These are phyloP conservation scores for Angophora floribunda DNA, from an alignment of 345 rosid species.

Conservation along the genomic window DNA sequence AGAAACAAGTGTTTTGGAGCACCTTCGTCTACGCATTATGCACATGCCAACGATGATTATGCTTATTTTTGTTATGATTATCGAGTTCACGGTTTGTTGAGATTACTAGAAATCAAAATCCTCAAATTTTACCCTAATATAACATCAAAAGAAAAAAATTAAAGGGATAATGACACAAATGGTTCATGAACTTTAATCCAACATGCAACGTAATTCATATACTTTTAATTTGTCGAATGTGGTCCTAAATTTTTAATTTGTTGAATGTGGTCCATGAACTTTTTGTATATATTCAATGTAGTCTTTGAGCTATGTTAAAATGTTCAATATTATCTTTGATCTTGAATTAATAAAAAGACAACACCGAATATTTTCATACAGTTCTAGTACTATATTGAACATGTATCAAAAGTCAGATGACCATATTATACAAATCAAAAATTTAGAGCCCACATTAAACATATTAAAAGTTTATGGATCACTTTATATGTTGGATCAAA, in stretches of 20 bases:
- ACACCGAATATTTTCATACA: not conserved
- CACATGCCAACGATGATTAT: not conserved
- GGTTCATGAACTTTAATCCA: not conserved
- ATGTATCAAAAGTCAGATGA: too few relatives aligned
- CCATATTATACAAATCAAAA: too few relatives aligned
- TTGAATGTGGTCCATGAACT: not conserved
- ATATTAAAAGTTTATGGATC: too few relatives aligned
- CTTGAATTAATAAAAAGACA: too few relatives aligned
- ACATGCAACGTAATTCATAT: not conserved
- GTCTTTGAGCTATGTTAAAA: not conserved
- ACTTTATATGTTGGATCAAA: accelerated
- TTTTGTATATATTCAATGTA: too few relatives aligned
- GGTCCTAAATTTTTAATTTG: not conserved
- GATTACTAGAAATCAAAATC: not conserved
- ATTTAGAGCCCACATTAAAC: too few relatives aligned
- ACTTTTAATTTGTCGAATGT: too few relatives aligned
- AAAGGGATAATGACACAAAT: not conserved
- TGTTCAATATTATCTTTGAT: not conserved
- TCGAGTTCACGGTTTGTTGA: not conserved
- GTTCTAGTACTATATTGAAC: too few relatives aligned
- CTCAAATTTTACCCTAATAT: not conserved
- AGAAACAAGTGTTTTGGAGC: not conserved
- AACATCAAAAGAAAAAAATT: too few relatives aligned
- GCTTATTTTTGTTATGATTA: not conserved
- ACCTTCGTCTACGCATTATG: not conserved